Evolutionary conservation across 371 early-diverging fungal species (phyloP).

Genomic region (Mucor indicus): DNA sequence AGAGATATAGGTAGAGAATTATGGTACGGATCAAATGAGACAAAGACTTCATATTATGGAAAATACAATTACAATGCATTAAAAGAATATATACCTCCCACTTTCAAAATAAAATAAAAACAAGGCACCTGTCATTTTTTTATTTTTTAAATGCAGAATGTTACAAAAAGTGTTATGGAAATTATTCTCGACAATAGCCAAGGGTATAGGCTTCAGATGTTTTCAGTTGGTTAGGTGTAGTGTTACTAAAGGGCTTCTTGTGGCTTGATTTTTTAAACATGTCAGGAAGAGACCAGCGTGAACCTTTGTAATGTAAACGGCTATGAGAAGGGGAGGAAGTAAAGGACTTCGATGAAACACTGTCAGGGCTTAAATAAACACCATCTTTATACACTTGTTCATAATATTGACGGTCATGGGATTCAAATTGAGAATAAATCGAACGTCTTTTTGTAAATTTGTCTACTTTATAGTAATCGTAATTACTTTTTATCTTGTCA

Average conservation of each 20-base stretch:
- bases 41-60: too few relatives aligned
- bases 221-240: conserved; percentile 21
- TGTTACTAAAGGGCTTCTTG: conserved; percentile 7
- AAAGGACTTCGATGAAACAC: neutral
- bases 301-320: conserved; percentile 3
- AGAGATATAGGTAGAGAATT: too few relatives aligned
- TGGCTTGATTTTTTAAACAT: conserved; percentile 10
- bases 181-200: too few relatives aligned
- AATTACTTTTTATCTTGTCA: conserved; percentile 28
- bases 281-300: conserved; percentile 21
- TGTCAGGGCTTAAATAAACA: conserved; percentile 24
- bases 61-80: too few relatives aligned
- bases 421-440: conserved; percentile 40
- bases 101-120: too few relatives aligned
- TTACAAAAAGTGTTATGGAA: too few relatives aligned
- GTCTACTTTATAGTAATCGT: conserved; percentile 34
- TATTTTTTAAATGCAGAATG: too few relatives aligned
- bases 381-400: conserved; percentile 37
- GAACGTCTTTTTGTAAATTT: conserved; percentile 42
- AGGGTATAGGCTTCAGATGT: conserved; percentile 37
- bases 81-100: too few relatives aligned
- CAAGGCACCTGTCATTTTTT: too few relatives aligned
- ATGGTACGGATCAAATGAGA: too few relatives aligned
- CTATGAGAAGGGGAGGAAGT: neutral
- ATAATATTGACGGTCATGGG: conserved; percentile 39